Base-by-base conservation (phyloP, 2,329 filamentous ascomycete genomes). In the Fusarium compactum region DNA sequence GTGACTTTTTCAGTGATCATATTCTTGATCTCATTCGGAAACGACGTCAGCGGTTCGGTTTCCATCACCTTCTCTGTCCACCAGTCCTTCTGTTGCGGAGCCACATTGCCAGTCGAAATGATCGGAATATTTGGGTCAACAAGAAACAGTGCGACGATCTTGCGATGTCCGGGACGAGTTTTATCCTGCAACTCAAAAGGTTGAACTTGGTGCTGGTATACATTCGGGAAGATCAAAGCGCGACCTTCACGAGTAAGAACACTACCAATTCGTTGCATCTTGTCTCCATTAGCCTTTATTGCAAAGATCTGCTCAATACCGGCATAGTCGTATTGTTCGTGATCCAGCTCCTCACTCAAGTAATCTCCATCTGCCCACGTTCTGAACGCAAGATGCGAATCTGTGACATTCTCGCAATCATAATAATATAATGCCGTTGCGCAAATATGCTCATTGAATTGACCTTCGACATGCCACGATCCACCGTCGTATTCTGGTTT, bases 381-480 rank as follows among this genome's bases (percentile, higher is more conserved):
- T 5, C 59, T 15, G 3, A 65, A 58, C 6, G 14, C 32, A 7
- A 64, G 10, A 12, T 8, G 27, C 8, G 30, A 56, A 3, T 62
- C 50, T 0, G 62, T 61, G 20, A 67, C 52, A 34, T 67, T 67
- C 15, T 67, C 50, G 15, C 18, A 25, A 10, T 67, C 62, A 4
- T 67, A 67, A 7, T 66, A 67, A 8, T 62, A 62, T 2, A 67
- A 40, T 4, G 62, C 56, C 3, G 62, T 56, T 8, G 41, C 41
- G 29, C 46, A 45, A 6, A 67, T 67, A 6, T 61, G 63, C 12
- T 67, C 64, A 18, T 56, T 57, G 3, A 43, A 11, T 12, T 50
- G 34, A 8, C 64, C 62, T 25, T 67, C 62, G 8, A 50, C 45
- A 20, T 67, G 62, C 64, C 64, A 67, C 15, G 45, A 55, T 2